Conservation (phyloP, 306 rosid genomes). For the Sechiopsis laciniata region DNA sequence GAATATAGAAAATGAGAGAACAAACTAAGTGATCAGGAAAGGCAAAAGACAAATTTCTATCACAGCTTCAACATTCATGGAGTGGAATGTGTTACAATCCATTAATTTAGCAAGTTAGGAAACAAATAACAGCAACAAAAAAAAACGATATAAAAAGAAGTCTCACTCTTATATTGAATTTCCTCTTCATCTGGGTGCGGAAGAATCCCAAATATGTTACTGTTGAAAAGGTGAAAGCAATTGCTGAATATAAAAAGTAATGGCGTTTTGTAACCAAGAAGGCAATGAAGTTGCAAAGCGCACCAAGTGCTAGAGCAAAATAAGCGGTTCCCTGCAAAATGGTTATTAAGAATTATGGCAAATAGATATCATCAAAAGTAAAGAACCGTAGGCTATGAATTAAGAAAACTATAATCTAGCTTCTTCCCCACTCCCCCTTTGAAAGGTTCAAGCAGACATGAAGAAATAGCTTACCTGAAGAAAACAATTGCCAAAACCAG, state of each 20-base stretch:
- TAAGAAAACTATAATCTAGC: neutral
- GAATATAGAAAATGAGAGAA: neutral
- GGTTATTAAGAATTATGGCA: too few relatives aligned
- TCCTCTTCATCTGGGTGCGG: constrained; percentile 74
- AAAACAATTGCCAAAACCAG: constrained; percentile 74
- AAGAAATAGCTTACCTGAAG: constrained; percentile 48
- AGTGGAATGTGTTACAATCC: neutral
- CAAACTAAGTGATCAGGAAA: neutral
- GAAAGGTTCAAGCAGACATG: neutral
- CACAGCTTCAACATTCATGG: neutral
- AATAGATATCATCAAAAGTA: constrained; percentile 5
- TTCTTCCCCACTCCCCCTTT: neutral
- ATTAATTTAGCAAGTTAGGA: too few relatives aligned
- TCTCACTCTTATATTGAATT: constrained; percentile 85
- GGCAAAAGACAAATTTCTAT: neutral
- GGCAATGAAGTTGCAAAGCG: constrained; percentile 54
- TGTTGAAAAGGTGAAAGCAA: constrained; percentile 48
- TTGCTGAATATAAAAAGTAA: constrained; percentile 61
- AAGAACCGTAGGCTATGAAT: neutral
- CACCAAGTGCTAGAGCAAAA: constrained; percentile 44
- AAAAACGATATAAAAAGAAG: constrained; percentile 1
- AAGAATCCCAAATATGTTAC: constrained; percentile 77
- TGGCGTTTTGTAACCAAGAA: constrained; percentile 50
- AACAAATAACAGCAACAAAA: neutral
- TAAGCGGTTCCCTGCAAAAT: constrained; percentile 59